Base-by-base conservation (phyloP, 177 flowering plant species). In the Vitis hybrid region DNA sequence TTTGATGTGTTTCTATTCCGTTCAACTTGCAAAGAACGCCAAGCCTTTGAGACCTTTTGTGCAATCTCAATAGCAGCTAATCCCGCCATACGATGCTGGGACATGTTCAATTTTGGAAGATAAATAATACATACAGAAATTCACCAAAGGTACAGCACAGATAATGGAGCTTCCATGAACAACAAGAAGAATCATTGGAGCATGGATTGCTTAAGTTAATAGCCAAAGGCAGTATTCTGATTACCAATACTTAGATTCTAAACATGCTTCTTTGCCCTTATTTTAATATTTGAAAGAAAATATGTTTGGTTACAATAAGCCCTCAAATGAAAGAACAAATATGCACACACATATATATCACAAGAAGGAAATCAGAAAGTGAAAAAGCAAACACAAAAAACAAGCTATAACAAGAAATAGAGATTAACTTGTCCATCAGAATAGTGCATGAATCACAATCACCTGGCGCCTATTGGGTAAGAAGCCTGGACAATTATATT, bases 21-120 rank as follows among this genome's bases (percentile, higher is more conserved):
- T 68, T 94, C 98, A 55, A 80, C 73, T 73, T 86, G 98, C 69
- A 91, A 61, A 72, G 92, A 77, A 67, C 97, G 99, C 98, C 97
- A 95, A 75, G 86, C 90, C 77, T 85, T 95, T 62, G 92, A 87
- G 68, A 95, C 94, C 85, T 85, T 93, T 72, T 95, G 99, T 13
- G 99, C 99, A 79, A 95, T 87, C 80, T 95, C 98, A 73, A 95
- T 92, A 53, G 91, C 96, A 77, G 99, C 99, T 68, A 95, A 87
- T 64, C 99, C 99, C 11, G 99, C 99, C 99, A 95, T 95, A 13
- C 99, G 98, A 82, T 93, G 89, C 99, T 95, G 89, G 59, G 50
- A 70, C 62, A 69, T 56, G 62, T 18, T 53, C 33, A 65, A 50
- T 20, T 28, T 49, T 54, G 59, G 50, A 73, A 73, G 2, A 70